Evolutionary conservation across 2,329 filamentous ascomycete genomes (phyloP).

Genomic region (Pyrenophora graminea): DNA sequence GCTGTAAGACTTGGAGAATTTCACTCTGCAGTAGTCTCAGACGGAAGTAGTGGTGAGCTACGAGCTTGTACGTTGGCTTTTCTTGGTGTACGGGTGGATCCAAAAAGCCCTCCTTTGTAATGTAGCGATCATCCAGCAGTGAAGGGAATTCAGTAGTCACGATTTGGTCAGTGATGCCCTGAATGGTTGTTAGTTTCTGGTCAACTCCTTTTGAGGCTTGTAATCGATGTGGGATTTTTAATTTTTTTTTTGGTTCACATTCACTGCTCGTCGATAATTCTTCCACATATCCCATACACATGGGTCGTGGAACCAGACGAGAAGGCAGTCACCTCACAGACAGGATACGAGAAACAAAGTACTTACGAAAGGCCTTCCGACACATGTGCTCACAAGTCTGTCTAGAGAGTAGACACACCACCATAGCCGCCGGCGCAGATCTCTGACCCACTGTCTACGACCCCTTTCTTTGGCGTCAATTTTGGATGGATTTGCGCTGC

Average conservation of each 20-base stretch:
- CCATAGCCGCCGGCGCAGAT: constrained; percentile 85
- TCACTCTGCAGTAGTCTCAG: constrained; percentile 89
- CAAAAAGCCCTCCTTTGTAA: constrained; percentile 76
- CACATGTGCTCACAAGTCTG: constrained; percentile 90
- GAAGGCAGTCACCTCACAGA: neutral
- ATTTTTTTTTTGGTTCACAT: too few species aligned
- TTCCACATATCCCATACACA: neutral
- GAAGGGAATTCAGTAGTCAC: constrained; percentile 96
- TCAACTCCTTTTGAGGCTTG: too few species aligned
- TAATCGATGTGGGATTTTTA: too few species aligned
- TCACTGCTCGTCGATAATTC: too few species aligned
- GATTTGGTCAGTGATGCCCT: constrained; percentile 86
- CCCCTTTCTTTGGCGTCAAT: constrained; percentile 63
- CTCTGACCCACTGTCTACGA: constrained; percentile 80
- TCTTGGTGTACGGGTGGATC: constrained; percentile 61
- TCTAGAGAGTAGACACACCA: constrained; percentile 98
- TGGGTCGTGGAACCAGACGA: neutral
- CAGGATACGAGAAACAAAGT: neutral
- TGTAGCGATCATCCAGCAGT: constrained; percentile 82
- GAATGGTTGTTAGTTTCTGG: constrained; percentile 10
- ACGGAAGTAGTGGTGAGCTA: constrained; percentile 90
- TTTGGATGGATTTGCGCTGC: constrained; percentile 32
- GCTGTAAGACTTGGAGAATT: constrained; percentile 90
- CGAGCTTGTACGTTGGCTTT: constrained; percentile 83
- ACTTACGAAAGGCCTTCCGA: constrained; percentile 79